These are phyloP conservation scores for Ilex asprella DNA, from an alignment of 257 asterid genomes.

Conservation along the genomic window DNA sequence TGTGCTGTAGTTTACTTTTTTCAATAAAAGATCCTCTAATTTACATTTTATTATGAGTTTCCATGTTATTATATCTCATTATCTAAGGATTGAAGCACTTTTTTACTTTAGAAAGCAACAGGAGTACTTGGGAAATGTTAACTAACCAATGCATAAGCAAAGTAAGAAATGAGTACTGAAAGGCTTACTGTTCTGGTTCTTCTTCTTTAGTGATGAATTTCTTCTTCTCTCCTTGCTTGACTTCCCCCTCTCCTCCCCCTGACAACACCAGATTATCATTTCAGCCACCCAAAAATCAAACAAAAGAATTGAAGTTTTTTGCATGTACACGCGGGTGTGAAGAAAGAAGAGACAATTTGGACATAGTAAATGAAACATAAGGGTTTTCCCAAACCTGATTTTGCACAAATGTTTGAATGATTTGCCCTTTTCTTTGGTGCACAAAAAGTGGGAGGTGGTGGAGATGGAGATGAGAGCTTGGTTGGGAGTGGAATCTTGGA, in stretches of 20 bases:
- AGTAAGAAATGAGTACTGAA: background rate
- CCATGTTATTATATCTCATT: too few species aligned
- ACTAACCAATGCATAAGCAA: background rate
- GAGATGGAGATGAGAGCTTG: slow-evolving; percentile 21
- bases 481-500: slow-evolving; percentile 27
- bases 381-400: slow-evolving; percentile 37
- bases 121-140: too few species aligned
- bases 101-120: too few species aligned
- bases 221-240: slow-evolving; percentile 65
- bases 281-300: background rate
- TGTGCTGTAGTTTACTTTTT: too few species aligned
- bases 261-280: background rate
- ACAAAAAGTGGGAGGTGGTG: slow-evolving; percentile 17
- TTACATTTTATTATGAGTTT: too few species aligned
- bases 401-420: slow-evolving; percentile 47
- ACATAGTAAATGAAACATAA: too few species aligned
- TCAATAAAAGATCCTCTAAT: too few species aligned
- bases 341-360: too few species aligned
- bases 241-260: slow-evolving; percentile 75
- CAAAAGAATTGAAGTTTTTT: background rate
- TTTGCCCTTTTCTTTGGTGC: slow-evolving; percentile 25
- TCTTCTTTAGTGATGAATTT: slow-evolving; percentile 88
- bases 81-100: too few species aligned
- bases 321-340: too few species aligned
- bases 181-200: slow-evolving; percentile 80